These are phyloP conservation scores for Talinum fruticosum DNA, from an alignment of 148 eudicot species.

Conservation along the genomic window DNA sequence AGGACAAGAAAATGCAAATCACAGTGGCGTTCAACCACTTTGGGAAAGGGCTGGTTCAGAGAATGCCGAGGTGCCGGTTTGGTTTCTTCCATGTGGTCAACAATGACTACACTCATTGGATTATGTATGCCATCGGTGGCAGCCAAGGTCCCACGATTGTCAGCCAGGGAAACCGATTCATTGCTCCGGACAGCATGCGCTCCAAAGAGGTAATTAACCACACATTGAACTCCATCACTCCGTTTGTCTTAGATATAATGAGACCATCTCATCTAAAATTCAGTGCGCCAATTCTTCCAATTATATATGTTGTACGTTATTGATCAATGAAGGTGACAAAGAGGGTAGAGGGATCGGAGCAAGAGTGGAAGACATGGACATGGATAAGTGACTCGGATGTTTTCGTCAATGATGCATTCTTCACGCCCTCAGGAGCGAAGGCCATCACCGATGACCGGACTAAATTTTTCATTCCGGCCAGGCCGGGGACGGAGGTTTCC, in stretches of 20 bases:
- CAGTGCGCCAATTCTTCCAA: too few species aligned
- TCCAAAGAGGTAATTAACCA: constrained; percentile 43
- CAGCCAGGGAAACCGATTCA: constrained; percentile 60
- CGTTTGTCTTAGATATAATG: too few species aligned
- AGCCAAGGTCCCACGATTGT: constrained; percentile 50
- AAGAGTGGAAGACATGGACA: constrained; percentile 50
- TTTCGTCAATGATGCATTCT: constrained; percentile 51
- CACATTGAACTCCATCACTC: too few species aligned
- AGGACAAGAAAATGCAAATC: constrained; percentile 59
- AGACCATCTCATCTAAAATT: neutral
- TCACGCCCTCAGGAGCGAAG: constrained; percentile 32
- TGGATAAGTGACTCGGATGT: constrained; percentile 53
- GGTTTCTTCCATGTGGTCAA: constrained; percentile 65
- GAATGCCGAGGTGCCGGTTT: constrained; percentile 65
- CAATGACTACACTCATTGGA: constrained; percentile 74
- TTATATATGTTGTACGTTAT: neutral
- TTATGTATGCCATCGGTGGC: constrained; percentile 73
- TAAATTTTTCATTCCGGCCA: constrained; percentile 19
- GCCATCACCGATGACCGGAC: neutral
- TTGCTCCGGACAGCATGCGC: constrained; percentile 33
- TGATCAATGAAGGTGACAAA: constrained; percentile 41
- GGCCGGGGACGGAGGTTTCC: constrained; percentile 29
- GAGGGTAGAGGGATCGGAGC: constrained; percentile 39
- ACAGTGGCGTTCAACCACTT: constrained; percentile 69
- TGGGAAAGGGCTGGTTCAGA: constrained; percentile 57